Evolutionary conservation across 108 stramenopile species (phyloP), one percentile per base, ranked within the genome.

Genomic region (Aurantiochytrium sp.): DNA sequence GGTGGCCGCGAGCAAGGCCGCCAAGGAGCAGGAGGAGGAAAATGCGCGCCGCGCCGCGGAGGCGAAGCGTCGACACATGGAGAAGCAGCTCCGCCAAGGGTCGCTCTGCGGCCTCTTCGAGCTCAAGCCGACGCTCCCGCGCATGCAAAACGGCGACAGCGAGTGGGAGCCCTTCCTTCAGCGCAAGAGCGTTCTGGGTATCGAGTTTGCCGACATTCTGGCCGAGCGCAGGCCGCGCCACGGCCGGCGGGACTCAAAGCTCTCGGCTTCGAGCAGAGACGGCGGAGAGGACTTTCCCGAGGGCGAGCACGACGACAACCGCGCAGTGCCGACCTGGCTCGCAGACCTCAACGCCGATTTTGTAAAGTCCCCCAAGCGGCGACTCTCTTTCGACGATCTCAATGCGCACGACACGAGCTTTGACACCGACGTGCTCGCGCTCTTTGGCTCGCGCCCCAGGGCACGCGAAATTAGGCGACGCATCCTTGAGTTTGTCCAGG

Each of bases 31-130:
- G 39, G 73, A 81, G 32, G 73, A 81, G 39, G 73, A 81, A 2
- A 81, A 81, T 24, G 73, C 73, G 24, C 39, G 73, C 6, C 39
- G 73, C 27, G 73, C 73, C 12, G 73, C 73, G 6, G 73, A 81
- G 39, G 39, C 73, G 39, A 41, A 24, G 12, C 73, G 73, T 24
- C 8, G 45, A 48, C 73, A 81, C n/a, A 81, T 81, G 45, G 42
- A 81, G 73, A 48, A 41, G 24, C 39, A 48, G 45, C 45, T 81
- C 24, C 73, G 45, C 12, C 42, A 81, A 48, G 73, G 42, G 6
- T 30, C 19, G 6, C 30, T 81, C 1, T 41, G 42, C 27, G 73
- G 73, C 36, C 39, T 48, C 73, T 81, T 81, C 2, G 45, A 48
- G 42, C 39, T 81, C 30, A 41, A 48, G 32, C 73, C 73, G 19